Percentiles rank a stretch among this genome's conserved stretches.
These are phyloP conservation scores for Apiospora phragmitis DNA, from an alignment of 2,329 filamentous ascomycete species.

Conservation along the genomic window DNA sequence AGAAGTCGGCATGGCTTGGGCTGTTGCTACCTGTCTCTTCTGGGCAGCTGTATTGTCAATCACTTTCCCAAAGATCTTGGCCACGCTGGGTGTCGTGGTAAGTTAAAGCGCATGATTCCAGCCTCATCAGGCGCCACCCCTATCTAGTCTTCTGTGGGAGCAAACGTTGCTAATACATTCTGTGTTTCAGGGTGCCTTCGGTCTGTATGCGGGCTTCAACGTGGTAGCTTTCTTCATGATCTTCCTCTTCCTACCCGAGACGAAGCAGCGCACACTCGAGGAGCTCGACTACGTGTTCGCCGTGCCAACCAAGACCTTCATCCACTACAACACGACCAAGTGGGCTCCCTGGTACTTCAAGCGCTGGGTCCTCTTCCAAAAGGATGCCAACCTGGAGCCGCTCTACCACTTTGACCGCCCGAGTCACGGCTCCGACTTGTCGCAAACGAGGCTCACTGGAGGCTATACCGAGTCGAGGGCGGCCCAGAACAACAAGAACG, in stretches of 20 bases:
- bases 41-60: slow-evolving; percentile 59
- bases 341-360: slow-evolving; percentile 62
- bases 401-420: slow-evolving; percentile 42
- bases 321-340: slow-evolving; percentile 56
- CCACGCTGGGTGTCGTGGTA: slow-evolving; percentile 35
- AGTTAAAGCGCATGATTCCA: neutral
- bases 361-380: slow-evolving; percentile 54
- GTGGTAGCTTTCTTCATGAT: slow-evolving; percentile 55
- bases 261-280: slow-evolving; percentile 50
- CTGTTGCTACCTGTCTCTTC: slow-evolving; percentile 62
- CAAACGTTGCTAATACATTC: neutral
- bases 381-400: slow-evolving; percentile 45
- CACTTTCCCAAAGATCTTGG: slow-evolving; percentile 57
- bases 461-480: slow-evolving; percentile 3
- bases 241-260: slow-evolving; percentile 56
- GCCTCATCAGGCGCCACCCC: neutral
- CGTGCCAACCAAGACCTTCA: slow-evolving; percentile 58
- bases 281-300: slow-evolving; percentile 64
- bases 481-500: neutral
- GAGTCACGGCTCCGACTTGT: neutral
- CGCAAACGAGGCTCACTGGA: neutral
- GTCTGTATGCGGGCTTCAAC: slow-evolving; percentile 57
- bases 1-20: slow-evolving; percentile 67
- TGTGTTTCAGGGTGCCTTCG: slow-evolving; percentile 43
- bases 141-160: slow-evolving; percentile 43